Evolutionary conservation across 2,329 filamentous ascomycete genomes (phyloP), one percentile per base, ranked within the genome.

Genomic region (Triangularia setosa): DNA sequence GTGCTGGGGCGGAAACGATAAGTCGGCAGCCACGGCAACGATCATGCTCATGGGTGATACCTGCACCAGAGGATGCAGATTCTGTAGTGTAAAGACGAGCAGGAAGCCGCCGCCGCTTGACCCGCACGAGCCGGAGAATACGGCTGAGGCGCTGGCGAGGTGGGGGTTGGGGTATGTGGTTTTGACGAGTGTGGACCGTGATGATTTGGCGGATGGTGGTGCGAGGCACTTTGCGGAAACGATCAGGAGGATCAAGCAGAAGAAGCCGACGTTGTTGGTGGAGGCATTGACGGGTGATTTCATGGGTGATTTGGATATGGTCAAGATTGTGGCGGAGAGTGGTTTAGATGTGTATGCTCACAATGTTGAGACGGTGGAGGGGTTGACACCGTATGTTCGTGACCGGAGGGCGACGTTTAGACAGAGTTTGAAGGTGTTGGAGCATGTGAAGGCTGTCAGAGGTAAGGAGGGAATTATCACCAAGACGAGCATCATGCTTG

Each of bases 41-140:
- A 98, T 99, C 78, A 99, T 99, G 95, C 81, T 99, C 57, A 98
- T 98, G 93, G 95, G 95, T 69, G 95, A 99, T 77, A 98, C 94
- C 8, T 99, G 95, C 79, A 99, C 95, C 18, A 86, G 95, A 65
- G 95, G 94, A 18, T 99, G 95, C 79, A 87, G 95, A 61, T 99
- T 99, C 82, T 99, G 95, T 84, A 92, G 90, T 69, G 95, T 99
- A 60, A 98, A 98, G 84, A 99, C 95, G 2, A 89, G 81, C 64
- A 88, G 90, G 53, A 79, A 82, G 1, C 88, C 92, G 12, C 79
- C 89, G 52, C 91, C 95, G 11, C 84, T 99, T 58, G 95, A 99
- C 75, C 91, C 92, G 1, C 94, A 98, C 77, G 95, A 99, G 79
- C 95, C 95, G 0, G 95, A 99, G 82, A 89, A 99, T 78, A 97